Evolutionary conservation across 345 rosid genomes (phyloP), one percentile per base, ranked within the genome.

Genomic region (Microcos paniculata): DNA sequence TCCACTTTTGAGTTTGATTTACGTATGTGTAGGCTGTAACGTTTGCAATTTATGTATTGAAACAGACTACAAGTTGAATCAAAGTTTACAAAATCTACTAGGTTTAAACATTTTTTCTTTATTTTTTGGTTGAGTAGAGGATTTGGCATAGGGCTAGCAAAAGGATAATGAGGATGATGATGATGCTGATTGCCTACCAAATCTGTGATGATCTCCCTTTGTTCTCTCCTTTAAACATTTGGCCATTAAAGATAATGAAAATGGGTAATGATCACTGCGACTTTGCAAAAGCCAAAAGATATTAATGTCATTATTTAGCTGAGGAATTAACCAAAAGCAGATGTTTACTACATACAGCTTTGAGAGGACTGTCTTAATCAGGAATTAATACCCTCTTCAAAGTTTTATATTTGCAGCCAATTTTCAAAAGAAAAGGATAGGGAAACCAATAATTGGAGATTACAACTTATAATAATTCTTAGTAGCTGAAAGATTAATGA

Each of bases 121-220:
- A n/a, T n/a, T n/a, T 30, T 61, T 26, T 58, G 51, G 15, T 35
- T 38, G 13, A 23, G 6, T 7, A 3, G 4, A 35, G 40, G 6
- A 35, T 7, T 35, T 35, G 40, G 40, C 52, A 71, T 7, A 55
- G 30, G 48, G 42, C 51, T 42, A 58, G 16, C 30, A 12, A 52
- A 58, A 21, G 40, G 23, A 52, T 11, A 30, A 49, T 52, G n/a
- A 64, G 52, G 55, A 19, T 61, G 86, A 80, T 3, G 18, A 24
- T 65, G 87, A 79, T 11, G 23, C 24, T 45, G 85, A 82, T 73
- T 51, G 71, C 76, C 78, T 19, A 77, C 87, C 83, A 48, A 76
- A 79, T 35, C 56, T 19, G 8, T 59, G 67, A 42, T 67, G 31
- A 71, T 74, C 26, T 40, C 48, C 48, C 48, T 59, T 18, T 66